Conservation (phyloP, 331 rosid genomes). For the Malus hybrid region DNA sequence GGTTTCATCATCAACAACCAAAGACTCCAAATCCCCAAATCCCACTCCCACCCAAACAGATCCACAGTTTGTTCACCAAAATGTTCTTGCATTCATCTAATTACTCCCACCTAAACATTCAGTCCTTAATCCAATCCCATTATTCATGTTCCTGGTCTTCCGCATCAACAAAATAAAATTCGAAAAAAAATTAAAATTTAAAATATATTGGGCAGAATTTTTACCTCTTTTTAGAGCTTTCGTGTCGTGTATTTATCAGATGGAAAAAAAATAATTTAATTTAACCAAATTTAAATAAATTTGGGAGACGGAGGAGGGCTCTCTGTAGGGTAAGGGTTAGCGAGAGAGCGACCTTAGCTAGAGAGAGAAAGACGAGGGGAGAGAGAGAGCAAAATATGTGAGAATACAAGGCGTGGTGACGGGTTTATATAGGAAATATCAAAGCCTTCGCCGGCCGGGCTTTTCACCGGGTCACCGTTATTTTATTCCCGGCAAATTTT, state of each 20-base stretch:
- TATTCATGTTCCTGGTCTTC: slow-evolving; percentile 23
- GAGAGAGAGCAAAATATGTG: slow-evolving; percentile 33
- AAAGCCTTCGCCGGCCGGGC: slow-evolving; percentile 33
- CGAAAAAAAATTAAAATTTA: background rate
- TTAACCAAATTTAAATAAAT: background rate
- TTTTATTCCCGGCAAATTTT: slow-evolving; percentile 16
- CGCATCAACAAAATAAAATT: background rate
- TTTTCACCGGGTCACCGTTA: slow-evolving; percentile 37
- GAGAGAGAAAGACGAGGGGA: background rate
- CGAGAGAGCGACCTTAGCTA: slow-evolving; percentile 6
- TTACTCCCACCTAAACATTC: slow-evolving; percentile 37
- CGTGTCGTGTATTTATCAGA: background rate
- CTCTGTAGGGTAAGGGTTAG: background rate
- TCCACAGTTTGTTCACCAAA: slow-evolving; percentile 18
- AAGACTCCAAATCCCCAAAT: background rate
- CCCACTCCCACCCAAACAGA: slow-evolving; percentile 21
- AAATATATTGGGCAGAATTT: slow-evolving; percentile 14
- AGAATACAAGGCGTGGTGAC: slow-evolving; percentile 39
- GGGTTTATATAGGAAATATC: slow-evolving; percentile 84
- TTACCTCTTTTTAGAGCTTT: slow-evolving; percentile 23
- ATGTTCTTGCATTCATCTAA: slow-evolving; percentile 30
- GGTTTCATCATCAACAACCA: slow-evolving; percentile 12
- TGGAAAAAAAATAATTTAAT: background rate
- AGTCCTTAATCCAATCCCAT: slow-evolving; percentile 26
- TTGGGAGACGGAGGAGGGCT: background rate